Percentiles rank a stretch among this genome's conserved stretches.
Conservation (phyloP, 371 early-diverging fungal genomes). For the Choanephora cucurbitarum region DNA sequence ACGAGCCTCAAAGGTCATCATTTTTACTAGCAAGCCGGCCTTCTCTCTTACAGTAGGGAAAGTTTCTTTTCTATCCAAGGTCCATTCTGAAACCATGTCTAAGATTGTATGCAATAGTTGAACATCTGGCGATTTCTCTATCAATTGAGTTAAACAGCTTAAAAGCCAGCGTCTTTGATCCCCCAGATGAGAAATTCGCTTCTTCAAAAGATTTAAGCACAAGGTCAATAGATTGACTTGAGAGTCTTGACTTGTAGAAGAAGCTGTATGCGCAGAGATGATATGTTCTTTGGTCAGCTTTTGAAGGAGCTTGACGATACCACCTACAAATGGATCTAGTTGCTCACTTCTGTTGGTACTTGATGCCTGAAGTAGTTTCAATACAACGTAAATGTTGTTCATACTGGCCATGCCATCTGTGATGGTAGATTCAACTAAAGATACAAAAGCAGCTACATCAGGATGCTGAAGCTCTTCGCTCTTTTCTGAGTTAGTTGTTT, state of each 20-base stretch:
- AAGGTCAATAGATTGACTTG: constrained; percentile 67
- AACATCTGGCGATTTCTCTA: constrained; percentile 79
- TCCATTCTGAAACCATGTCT: constrained; percentile 87
- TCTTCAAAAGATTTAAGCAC: constrained; percentile 75
- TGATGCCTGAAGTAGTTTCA: constrained; percentile 75
- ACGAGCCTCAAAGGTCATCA: constrained; percentile 81
- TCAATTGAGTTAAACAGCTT: constrained; percentile 76
- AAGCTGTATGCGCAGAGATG: constrained; percentile 28
- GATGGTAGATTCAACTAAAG: constrained; percentile 65
- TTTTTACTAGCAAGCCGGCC: constrained; percentile 83
- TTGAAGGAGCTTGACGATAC: constrained; percentile 82
- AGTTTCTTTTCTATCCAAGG: constrained; percentile 70
- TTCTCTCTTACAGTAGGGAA: constrained; percentile 98
- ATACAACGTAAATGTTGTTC: constrained; percentile 67
- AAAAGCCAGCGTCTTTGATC: constrained; percentile 89
- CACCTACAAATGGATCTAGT: constrained; percentile 74
- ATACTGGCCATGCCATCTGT: constrained; percentile 67
- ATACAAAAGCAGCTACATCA: constrained; percentile 62
- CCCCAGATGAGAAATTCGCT: constrained; percentile 77
- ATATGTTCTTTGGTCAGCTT: constrained; percentile 84
- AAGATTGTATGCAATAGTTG: constrained; percentile 75
- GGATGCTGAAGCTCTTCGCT: constrained; percentile 30
- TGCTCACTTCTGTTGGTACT: constrained; percentile 69
- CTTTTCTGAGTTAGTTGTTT: constrained; percentile 15
- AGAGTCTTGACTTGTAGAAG: constrained; percentile 46